A percentile compares a stretch with the other conserved stretches of the same genome.
Evolutionary conservation across 352 stramenopile genomes (phyloP).

Genomic region (Blastocystis sp.): DNA sequence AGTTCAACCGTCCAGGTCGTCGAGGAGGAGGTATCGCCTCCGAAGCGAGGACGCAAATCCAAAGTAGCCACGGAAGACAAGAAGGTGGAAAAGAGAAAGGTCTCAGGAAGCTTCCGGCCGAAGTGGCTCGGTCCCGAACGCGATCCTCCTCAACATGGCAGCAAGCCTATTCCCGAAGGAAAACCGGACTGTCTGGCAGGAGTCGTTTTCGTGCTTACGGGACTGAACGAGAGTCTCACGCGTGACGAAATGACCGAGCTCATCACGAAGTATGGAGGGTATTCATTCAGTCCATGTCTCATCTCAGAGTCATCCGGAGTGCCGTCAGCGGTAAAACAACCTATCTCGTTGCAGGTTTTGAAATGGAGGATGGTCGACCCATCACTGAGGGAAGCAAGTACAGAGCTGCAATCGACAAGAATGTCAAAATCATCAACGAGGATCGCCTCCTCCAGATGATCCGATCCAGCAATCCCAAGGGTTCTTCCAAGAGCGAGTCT

Average conservation of each 20-base stretch:
- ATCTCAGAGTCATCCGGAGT: background rate
- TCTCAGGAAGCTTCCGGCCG: background rate
- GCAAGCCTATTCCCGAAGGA: constrained; percentile 19
- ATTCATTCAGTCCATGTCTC: too few relatives aligned
- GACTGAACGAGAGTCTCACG: constrained; percentile 34
- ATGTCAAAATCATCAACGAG: constrained; percentile 32
- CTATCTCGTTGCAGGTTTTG: constrained; percentile 30
- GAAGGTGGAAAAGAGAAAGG: background rate
- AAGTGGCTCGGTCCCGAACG: constrained; percentile 3
- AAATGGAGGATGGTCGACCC: constrained; percentile 32
- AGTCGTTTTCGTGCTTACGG: constrained; percentile 21
- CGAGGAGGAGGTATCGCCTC: background rate
- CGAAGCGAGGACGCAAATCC: background rate
- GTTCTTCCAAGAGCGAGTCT: background rate
- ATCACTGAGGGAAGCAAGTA: constrained; percentile 31
- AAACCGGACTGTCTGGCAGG: constrained; percentile 15
- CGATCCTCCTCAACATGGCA: background rate
- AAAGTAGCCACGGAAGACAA: too few relatives aligned
- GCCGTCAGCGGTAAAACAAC: constrained; percentile 44
- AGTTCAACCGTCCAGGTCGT: background rate
- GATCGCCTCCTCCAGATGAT: constrained; percentile 23
- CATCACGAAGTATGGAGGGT: constrained; percentile 7
- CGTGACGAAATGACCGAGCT: constrained; percentile 30
- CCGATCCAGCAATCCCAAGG: background rate
- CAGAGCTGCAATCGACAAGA: constrained; percentile 18